These are phyloP conservation scores for Taphrina communis DNA, from an alignment of 1,139 yeast genomes.

Conservation along the genomic window DNA sequence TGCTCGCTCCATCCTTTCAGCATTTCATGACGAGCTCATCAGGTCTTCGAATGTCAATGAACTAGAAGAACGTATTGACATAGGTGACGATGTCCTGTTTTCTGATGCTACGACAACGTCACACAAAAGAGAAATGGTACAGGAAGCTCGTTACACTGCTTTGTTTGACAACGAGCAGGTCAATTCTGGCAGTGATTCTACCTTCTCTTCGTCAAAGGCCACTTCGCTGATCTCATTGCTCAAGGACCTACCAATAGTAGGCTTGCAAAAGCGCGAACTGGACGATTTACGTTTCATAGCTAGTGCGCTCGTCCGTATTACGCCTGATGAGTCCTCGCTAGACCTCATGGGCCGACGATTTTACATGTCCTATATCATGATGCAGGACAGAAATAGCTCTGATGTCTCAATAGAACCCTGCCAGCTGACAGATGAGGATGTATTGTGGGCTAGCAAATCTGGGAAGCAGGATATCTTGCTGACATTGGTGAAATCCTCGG, in stretches of 20 bases:
- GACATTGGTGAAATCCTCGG: conserved; percentile 60
- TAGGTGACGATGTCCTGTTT: conserved; percentile 6
- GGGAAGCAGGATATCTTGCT: conserved; percentile 66
- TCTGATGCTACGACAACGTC: background rate
- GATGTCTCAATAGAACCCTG: too few species aligned
- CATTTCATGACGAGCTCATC: conserved; percentile 3
- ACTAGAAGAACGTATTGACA: background rate
- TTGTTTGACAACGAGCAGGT: background rate
- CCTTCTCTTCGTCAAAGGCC: conserved; percentile 12
- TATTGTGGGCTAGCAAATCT: conserved; percentile 72
- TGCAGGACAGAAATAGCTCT: background rate
- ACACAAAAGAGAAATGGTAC: background rate
- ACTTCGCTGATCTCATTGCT: conserved; percentile 17
- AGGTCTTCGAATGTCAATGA: background rate
- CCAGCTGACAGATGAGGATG: conserved; percentile 55
- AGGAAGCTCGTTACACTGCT: conserved; percentile 5
- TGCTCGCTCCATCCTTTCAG: background rate
- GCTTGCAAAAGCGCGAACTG: background rate
- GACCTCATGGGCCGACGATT: conserved; percentile 30
- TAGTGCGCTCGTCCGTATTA: conserved; percentile 4
- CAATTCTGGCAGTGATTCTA: background rate
- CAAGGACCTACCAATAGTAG: background rate
- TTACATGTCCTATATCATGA: conserved; percentile 21
- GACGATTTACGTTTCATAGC: background rate
- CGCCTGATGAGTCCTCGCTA: conserved; percentile 11